These are phyloP conservation scores for Epichloe aotearoae DNA, from an alignment of 2,329 filamentous ascomycete species.

Conservation along the genomic window DNA sequence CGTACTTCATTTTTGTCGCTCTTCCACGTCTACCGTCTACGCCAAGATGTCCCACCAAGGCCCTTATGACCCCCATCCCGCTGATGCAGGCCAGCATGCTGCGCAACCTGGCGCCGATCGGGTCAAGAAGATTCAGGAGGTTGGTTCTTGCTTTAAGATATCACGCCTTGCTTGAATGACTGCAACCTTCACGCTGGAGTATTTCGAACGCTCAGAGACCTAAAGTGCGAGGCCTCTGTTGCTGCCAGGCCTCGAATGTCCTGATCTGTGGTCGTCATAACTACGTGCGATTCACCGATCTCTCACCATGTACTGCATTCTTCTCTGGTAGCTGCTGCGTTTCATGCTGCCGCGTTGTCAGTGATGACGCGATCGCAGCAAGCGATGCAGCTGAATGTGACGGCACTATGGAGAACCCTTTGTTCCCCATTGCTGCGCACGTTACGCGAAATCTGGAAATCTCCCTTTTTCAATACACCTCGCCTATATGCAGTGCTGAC, in stretches of 20 bases:
- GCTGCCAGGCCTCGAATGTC: no score
- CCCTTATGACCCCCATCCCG: slow-evolving; percentile 5
- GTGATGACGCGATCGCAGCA: no score
- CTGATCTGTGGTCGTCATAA: no score
- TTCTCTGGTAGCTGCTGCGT: no score
- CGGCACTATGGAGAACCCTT: background rate
- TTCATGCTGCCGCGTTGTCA: no score
- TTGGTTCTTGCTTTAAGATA: background rate
- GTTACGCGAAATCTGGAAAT: no score
- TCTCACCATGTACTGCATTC: no score
- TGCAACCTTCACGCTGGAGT: background rate
- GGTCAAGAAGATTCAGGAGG: slow-evolving; percentile 4
- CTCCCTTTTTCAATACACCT: no score
- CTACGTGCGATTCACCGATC: no score
- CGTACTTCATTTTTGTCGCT: background rate
- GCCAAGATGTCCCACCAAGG: slow-evolving; percentile 6
- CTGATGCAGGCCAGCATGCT: slow-evolving; percentile 3
- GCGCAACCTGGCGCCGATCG: slow-evolving; percentile 2
- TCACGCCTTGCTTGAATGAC: background rate
- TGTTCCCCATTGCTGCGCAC: no score
- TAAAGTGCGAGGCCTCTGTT: no score
- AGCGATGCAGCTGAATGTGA: background rate
- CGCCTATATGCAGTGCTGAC: background rate
- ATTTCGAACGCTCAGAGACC: no score
- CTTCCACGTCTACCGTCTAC: background rate